A percentile compares a stretch with the other conserved stretches of the same genome.
Conservation (phyloP, 345 rosid genomes). For the Dimocarpus longan region DNA sequence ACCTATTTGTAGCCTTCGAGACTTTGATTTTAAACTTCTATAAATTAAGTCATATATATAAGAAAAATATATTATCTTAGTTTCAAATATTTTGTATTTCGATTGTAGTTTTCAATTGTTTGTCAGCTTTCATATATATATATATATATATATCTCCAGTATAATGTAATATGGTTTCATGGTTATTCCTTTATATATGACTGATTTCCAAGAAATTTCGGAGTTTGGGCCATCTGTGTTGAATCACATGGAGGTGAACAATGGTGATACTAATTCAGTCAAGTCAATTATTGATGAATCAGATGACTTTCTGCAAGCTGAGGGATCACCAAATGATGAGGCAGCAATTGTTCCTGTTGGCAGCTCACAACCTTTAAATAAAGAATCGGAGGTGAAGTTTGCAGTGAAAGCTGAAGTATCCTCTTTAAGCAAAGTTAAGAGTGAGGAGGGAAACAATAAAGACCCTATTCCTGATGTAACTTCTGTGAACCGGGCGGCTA, state of each 20-base stretch:
- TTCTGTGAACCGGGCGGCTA: constrained; percentile 39
- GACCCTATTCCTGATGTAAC: constrained; percentile 42
- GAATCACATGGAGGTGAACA: constrained; percentile 27
- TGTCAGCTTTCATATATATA: no score
- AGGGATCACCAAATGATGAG: constrained; percentile 34
- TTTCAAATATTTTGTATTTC: no score
- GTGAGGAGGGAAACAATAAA: constrained; percentile 49
- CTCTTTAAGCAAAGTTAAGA: constrained; percentile 37
- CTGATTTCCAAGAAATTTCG: constrained; percentile 30
- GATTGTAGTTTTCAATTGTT: no score
- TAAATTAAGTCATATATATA: no score
- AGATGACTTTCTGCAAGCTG: constrained; percentile 28
- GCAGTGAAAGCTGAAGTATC: constrained; percentile 38
- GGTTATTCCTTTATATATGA: no score
- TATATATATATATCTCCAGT: no score
- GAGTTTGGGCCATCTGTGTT: constrained; percentile 23
- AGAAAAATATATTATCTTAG: no score
- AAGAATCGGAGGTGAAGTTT: constrained; percentile 32
- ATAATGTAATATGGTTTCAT: no score
- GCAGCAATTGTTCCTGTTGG: constrained; percentile 30
- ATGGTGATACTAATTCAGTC: constrained; percentile 28
- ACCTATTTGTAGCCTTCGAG: no score
- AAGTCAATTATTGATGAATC: constrained; percentile 30
- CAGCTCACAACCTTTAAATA: constrained; percentile 36
- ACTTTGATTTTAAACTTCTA: no score